These are phyloP conservation scores for Paecilomyces niveus DNA, from an alignment of 2,329 filamentous ascomycete species.

Conservation along the genomic window DNA sequence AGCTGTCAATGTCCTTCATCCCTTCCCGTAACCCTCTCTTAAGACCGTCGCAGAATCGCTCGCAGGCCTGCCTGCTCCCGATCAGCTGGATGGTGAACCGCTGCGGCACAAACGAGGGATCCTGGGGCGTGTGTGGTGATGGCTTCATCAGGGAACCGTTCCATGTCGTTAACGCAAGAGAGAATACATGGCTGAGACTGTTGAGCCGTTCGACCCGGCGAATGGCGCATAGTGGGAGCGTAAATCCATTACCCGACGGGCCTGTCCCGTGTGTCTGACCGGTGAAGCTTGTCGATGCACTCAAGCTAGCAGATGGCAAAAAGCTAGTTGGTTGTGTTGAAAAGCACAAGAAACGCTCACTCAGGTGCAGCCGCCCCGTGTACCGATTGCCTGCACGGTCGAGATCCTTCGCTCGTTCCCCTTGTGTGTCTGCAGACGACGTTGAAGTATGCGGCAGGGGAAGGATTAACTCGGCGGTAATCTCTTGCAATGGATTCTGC, in stretches of 20 bases:
- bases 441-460: slow-evolving; percentile 57
- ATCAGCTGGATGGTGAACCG: slow-evolving; percentile 88
- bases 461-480: slow-evolving; percentile 90
- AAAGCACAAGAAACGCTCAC: slow-evolving; percentile 93
- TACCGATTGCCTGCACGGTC: slow-evolving; percentile 73
- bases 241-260: slow-evolving; percentile 92
- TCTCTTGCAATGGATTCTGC: slow-evolving; percentile 91
- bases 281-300: slow-evolving; percentile 75
- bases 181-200: slow-evolving; percentile 86
- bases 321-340: slow-evolving; percentile 90
- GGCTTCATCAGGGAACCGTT: slow-evolving; percentile 59
- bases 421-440: slow-evolving; percentile 43
- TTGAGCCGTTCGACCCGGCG: slow-evolving; percentile 86
- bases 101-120: slow-evolving; percentile 61
- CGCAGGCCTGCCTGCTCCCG: slow-evolving; percentile 79
- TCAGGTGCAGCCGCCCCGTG: slow-evolving; percentile 84
- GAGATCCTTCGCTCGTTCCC: slow-evolving; percentile 51
- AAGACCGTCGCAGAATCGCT: slow-evolving; percentile 91
- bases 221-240: slow-evolving; percentile 84
- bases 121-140: slow-evolving; percentile 35
- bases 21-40: slow-evolving; percentile 83
- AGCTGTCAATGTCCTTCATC: slow-evolving; percentile 78
- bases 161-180: slow-evolving; percentile 91
- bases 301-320: slow-evolving; percentile 67
- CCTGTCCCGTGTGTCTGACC: slow-evolving; percentile 90